These are phyloP conservation scores for Gaertneriomyces semiglobifer DNA, from an alignment of 192 early-diverging fungal genomes.

Conservation along the genomic window DNA sequence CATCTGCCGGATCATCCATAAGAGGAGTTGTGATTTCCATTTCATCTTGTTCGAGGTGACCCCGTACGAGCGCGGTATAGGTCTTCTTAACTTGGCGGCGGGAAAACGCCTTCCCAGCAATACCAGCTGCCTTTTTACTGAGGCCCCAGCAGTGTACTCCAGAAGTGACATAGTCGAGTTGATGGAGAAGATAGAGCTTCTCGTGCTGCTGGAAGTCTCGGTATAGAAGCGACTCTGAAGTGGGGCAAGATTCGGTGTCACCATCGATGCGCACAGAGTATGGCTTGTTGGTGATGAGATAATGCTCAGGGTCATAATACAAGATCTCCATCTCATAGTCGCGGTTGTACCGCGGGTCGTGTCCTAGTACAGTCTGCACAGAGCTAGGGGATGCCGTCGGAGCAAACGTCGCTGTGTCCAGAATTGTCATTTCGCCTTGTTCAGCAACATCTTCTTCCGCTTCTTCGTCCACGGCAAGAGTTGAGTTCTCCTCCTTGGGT, in stretches of 20 bases:
- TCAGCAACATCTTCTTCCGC: too few relatives aligned
- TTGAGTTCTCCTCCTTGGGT: too few relatives aligned
- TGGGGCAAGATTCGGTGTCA: slow-evolving; percentile 19
- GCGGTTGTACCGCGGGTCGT: slow-evolving; percentile 29
- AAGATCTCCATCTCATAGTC: slow-evolving; percentile 26
- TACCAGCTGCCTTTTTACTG: slow-evolving; percentile 24
- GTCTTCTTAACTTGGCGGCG: slow-evolving; percentile 26
- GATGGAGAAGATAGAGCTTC: slow-evolving; percentile 39
- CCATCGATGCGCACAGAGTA: slow-evolving; percentile 31
- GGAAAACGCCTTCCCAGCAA: slow-evolving; percentile 27
- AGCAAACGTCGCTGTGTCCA: neutral
- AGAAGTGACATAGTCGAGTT: slow-evolving; percentile 43
- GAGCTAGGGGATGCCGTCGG: slow-evolving; percentile 16
- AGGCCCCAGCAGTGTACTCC: slow-evolving; percentile 40
- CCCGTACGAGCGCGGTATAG: slow-evolving; percentile 37
- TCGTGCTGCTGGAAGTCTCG: slow-evolving; percentile 17
- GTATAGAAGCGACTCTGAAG: slow-evolving; percentile 24
- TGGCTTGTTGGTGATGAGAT: slow-evolving; percentile 24
- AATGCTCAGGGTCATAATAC: slow-evolving; percentile 23
- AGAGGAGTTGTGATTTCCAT: slow-evolving; percentile 29
- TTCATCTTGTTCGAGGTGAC: slow-evolving; percentile 27
- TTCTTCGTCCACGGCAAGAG: too few relatives aligned
- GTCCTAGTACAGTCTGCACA: neutral
- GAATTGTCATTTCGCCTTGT: neutral
- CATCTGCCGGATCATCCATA: slow-evolving; percentile 26